phyloP scores from a whole-genome alignment of 352 stramenopile species.

The Lagenidium giganteum region DNA sequence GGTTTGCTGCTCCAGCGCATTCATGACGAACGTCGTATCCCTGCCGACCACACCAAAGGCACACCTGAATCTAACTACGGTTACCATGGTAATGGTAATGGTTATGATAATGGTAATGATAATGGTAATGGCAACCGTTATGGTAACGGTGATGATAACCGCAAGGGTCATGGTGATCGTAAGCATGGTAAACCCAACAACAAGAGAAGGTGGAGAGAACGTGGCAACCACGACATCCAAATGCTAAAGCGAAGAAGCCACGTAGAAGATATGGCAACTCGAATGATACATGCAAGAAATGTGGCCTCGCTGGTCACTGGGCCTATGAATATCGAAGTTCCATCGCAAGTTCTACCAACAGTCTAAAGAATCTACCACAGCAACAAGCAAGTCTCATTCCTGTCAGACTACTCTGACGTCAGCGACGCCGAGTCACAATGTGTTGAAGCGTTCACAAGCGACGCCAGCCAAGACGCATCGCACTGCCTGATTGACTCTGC shows the following conservation, averaged over 20 bases:
- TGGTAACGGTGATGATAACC: not conserved
- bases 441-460: constrained; percentile 3
- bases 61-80: constrained; percentile 3
- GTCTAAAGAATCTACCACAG: no score
- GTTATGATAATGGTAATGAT: not conserved
- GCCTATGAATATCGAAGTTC: constrained; percentile 1
- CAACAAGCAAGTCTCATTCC: constrained; percentile 6
- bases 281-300: constrained; percentile 6
- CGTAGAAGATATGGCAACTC: no score
- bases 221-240: no score
- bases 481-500: constrained; percentile 7
- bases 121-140: not conserved
- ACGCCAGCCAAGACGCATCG: not conserved
- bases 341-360: constrained; percentile 9
- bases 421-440: constrained; percentile 8
- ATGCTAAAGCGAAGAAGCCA: no score
- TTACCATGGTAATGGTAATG: not conserved
- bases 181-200: not conserved
- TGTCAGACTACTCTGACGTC: constrained; percentile 11
- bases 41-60: not conserved
- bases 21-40: constrained; percentile 7
- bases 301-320: constrained; percentile 5
- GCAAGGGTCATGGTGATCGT: not conserved
- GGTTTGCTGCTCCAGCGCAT: constrained; percentile 10
- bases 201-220: no score